Evolutionary conservation across 106 monocot genomes (phyloP).

Genomic region (Cymbidium sinense): DNA sequence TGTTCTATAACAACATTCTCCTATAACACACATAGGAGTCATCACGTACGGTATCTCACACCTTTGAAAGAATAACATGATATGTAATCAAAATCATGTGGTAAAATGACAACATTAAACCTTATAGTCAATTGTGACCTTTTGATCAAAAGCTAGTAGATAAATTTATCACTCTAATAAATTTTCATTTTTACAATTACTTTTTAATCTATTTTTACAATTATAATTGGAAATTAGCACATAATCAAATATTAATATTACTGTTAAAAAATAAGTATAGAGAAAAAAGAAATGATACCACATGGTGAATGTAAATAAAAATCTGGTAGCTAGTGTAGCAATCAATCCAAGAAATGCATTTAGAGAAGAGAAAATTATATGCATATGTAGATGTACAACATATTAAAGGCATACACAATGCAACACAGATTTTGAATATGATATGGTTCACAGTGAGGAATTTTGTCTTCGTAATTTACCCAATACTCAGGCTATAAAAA

Average conservation of each 20-base stretch:
- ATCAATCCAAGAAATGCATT: not conserved
- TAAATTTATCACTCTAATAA: not conserved
- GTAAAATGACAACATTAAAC: not conserved
- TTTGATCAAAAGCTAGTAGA: no score
- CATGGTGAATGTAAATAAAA: not conserved
- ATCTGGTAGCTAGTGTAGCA: not conserved
- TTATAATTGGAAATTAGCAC: not conserved
- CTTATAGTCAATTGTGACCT: not conserved
- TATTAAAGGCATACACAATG: no score
- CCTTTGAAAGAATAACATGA: not conserved
- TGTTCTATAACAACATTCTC: not conserved
- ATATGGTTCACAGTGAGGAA: no score
- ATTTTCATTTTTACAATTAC: not conserved
- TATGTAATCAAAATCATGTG: not conserved
- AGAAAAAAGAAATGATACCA: not conserved
- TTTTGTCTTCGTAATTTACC: no score
- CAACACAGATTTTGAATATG: no score
- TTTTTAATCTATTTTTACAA: not conserved
- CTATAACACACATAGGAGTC: not conserved
- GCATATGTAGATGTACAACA: no score
- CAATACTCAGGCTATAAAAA: no score
- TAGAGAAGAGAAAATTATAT: no score
- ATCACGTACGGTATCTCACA: not conserved
- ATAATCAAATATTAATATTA: not conserved
- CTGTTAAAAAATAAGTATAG: not conserved